Conservation (phyloP, 2,329 filamentous ascomycete species). For the Paecilomyces dactylethromorphus region DNA sequence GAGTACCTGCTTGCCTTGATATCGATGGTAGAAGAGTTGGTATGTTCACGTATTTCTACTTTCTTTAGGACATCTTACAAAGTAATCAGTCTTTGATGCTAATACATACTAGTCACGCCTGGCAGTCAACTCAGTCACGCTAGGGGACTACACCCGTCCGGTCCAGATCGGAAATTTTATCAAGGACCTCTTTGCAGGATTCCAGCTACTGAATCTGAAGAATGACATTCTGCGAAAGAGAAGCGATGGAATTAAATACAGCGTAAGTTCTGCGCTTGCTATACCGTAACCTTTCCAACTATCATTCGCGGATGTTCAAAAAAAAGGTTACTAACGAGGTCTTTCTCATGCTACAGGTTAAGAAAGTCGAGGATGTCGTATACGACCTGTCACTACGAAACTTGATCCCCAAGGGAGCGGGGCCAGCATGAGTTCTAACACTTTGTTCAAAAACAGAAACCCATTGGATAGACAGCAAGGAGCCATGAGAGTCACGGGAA, state of each 20-base stretch:
- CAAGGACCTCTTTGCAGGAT: slow-evolving; percentile 91
- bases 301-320: background rate
- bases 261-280: slow-evolving; percentile 36
- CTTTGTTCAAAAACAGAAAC: background rate
- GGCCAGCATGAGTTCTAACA: slow-evolving; percentile 1
- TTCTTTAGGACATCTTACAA: background rate
- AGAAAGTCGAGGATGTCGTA: slow-evolving; percentile 96
- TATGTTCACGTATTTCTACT: slow-evolving; percentile 24
- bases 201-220: slow-evolving; percentile 95
- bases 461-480: background rate
- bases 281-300: background rate
- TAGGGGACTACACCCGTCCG: slow-evolving; percentile 80
- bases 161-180: slow-evolving; percentile 85
- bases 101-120: slow-evolving; percentile 56
- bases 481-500: background rate
- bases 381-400: slow-evolving; percentile 90
- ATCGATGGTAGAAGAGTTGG: slow-evolving; percentile 80
- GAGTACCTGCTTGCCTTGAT: slow-evolving; percentile 91
- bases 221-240: slow-evolving; percentile 85
- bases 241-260: slow-evolving; percentile 92
- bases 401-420: slow-evolving; percentile 54
- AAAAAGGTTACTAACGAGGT: background rate
- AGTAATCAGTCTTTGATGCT: background rate
- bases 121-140: slow-evolving; percentile 87
- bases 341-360: slow-evolving; percentile 53